Base-by-base conservation (phyloP, 163 green algal genomes). In the Prototheca wickerhamii region DNA sequence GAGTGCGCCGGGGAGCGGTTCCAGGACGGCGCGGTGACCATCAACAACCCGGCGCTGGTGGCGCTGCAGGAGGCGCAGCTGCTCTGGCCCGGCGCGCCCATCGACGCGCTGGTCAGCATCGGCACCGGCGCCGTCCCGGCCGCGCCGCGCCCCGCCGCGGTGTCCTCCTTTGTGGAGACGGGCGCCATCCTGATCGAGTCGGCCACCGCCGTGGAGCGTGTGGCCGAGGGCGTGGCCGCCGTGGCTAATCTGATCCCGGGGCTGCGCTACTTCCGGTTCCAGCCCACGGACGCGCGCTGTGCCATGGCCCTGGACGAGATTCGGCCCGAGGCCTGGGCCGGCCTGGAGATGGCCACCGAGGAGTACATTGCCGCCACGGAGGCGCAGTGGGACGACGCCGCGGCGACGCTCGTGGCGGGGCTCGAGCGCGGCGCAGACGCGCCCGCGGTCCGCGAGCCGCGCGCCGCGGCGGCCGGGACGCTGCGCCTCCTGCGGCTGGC, bases 41-140 rank as follows among this genome's bases (percentile, higher is more conserved):
- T 87, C 49, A 98, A 98, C 80, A 98, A 98, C 75, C 92, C 92
- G 0, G 60, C 84, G 25, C 61, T 89, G 37, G 58, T 97, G 0
- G 91, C 88, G 18, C 43, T 97, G 28, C 69, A 87, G 61, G 82
- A 95, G 72, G 90, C 89, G 23, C 80, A 83, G 2, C 73, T 89
- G 62, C 83, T 97, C 57, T 96, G 89, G 89, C 91, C 92, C 1
- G 79, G 90, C 68, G 51, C 71, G 10, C 82, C 63, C 0, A 72
- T 97, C 15, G 86, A 91, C 6, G 69, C 69, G 26, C 50, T 98
- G 17, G 84, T 97, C 1, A 90, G 75, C 20, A 33, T 98, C 42
- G 90, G 91, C 32, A 90, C 79, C 40, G 91, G 89, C 2, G 18
- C 55, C 4, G 54, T 71, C 6, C 72, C 75, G 20, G 3, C 64